Evolutionary conservation across 1,284 basidiomycete genomes (phyloP), one percentile per base, ranked within the genome.

Genomic region (Apiotrichum porosum): DNA sequence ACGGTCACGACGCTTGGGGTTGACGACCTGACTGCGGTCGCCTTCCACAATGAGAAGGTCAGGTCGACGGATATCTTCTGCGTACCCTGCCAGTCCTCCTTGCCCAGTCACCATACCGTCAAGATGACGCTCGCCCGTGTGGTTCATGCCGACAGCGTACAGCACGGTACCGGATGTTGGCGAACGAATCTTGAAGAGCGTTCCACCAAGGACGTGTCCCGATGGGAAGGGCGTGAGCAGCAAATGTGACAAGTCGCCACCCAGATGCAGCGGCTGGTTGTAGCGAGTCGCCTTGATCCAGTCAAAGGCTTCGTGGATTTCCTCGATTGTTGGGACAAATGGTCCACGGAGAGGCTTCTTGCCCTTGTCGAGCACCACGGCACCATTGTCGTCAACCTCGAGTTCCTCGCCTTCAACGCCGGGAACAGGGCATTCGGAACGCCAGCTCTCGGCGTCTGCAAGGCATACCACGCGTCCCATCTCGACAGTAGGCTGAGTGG

Each of bases 141-240:
- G 95, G 69, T 98, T 98, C 77, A 97, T 82, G 60, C 94, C 84
- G 17, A 97, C 88, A 12, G 93, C 94, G 68, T 98, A 95, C 24
- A 98, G 78, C 17, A 98, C 85, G 3, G 95, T 97, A 8, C 93
- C 94, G 9, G 90, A 88, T 0, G 91, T 92, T 2, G 95, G 93
- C 1, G 92, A 97, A 32, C 95, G 85, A 52, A 99, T 86, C 71
- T 97, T 97, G 93, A 93, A 98, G 57, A 99, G 87, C 3, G 93
- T 92, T 41, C 94, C 95, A 58, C 95, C 95, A 17, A 99, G 81
- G 0, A 90, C 89, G 70, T 97, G 93, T 0, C 95, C 95, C 12
- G 92, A 88, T 57, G 88, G 88, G 76, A 95, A 97, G 0, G 95
- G 93, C 15, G 93, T 95, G 54, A 99, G 86, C 0, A 94, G 94